Conservation (phyloP, 306 rosid genomes). For the Begonia peltatifolia region DNA sequence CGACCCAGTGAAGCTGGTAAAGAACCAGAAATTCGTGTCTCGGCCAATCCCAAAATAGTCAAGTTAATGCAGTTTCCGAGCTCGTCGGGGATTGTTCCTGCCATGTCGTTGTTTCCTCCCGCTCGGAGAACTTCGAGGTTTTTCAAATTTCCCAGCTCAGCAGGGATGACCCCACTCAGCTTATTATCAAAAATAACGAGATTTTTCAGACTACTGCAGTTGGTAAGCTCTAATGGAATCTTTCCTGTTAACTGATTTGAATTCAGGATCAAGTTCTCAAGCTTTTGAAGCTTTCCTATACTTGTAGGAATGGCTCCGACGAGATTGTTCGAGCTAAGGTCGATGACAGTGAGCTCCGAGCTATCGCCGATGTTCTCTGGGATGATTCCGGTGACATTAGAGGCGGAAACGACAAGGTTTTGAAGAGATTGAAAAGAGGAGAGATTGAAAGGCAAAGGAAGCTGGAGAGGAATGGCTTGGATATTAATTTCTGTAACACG, state of each 20-base stretch:
- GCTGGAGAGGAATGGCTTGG: conserved; percentile 32
- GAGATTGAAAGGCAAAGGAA: conserved; percentile 53
- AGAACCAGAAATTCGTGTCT: conserved; percentile 56
- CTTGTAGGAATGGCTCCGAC: conserved; percentile 44
- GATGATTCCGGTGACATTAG: conserved; percentile 52
- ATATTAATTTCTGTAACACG: conserved; percentile 49
- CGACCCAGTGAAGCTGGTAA: conserved; percentile 60
- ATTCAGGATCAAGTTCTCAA: conserved; percentile 45
- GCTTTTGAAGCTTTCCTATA: conserved; percentile 48
- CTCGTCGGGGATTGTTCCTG: conserved; percentile 46
- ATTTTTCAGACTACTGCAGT: conserved; percentile 38
- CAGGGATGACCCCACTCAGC: conserved; percentile 41
- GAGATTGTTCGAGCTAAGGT: conserved; percentile 56
- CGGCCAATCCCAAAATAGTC: conserved; percentile 58
- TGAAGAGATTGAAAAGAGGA: conserved; percentile 41
- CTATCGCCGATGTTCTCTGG: conserved; percentile 44
- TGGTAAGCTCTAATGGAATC: conserved; percentile 44
- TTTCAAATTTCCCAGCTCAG: conserved; percentile 35
- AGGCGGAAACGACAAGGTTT: conserved; percentile 43
- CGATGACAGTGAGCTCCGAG: conserved; percentile 30
- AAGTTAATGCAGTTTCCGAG: conserved; percentile 58
- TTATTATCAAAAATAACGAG: conserved; percentile 50
- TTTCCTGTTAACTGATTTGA: conserved; percentile 65
- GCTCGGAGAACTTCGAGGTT: conserved; percentile 49
- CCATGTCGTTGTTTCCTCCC: conserved; percentile 63